A percentile compares a stretch with the other conserved stretches of the same genome.
Conservation (phyloP, 805 yeast species). For the Candida arabinofermentans region DNA sequence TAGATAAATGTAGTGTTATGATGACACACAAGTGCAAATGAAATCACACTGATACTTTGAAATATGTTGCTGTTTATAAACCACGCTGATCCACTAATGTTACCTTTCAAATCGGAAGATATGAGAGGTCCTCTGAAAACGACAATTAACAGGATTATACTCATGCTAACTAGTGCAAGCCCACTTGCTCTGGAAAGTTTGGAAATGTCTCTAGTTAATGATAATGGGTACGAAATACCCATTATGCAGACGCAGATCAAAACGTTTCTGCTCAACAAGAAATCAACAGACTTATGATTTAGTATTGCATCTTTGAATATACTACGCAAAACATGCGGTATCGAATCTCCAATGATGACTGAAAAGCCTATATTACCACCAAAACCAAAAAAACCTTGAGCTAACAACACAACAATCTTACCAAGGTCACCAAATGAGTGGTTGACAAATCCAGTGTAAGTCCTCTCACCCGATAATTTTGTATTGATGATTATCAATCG, state of each 20-base stretch:
- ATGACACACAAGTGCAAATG: conserved; percentile 94
- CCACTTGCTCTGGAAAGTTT: conserved; percentile 84
- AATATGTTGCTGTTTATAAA: conserved; percentile 63
- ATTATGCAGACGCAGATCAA: conserved; percentile 67
- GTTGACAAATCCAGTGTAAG: conserved; percentile 83
- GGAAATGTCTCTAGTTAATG: conserved; percentile 76
- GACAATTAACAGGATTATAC: conserved; percentile 69
- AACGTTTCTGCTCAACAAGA: conserved; percentile 63
- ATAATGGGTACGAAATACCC: conserved; percentile 76
- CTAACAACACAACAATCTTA: conserved; percentile 56
- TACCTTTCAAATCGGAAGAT: conserved; percentile 44
- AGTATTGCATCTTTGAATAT: conserved; percentile 48
- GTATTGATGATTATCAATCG: conserved; percentile 78
- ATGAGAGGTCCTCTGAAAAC: conserved; percentile 68
- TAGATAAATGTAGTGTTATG: conserved; percentile 90
- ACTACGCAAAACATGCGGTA: conserved; percentile 81
- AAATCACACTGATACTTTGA: conserved; percentile 90
- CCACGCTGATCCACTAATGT: conserved; percentile 40
- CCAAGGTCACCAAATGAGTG: conserved; percentile 77
- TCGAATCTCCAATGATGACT: conserved; percentile 90
- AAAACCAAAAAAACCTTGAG: conserved; percentile 87
- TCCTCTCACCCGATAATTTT: conserved; percentile 65
- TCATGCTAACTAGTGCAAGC: conserved; percentile 82
- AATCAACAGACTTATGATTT: conserved; percentile 36
- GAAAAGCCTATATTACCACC: conserved; percentile 95